Evolutionary conservation across 2,329 filamentous ascomycete species (phyloP), one percentile per base, ranked within the genome.

Genomic region (Penicillium sp.): DNA sequence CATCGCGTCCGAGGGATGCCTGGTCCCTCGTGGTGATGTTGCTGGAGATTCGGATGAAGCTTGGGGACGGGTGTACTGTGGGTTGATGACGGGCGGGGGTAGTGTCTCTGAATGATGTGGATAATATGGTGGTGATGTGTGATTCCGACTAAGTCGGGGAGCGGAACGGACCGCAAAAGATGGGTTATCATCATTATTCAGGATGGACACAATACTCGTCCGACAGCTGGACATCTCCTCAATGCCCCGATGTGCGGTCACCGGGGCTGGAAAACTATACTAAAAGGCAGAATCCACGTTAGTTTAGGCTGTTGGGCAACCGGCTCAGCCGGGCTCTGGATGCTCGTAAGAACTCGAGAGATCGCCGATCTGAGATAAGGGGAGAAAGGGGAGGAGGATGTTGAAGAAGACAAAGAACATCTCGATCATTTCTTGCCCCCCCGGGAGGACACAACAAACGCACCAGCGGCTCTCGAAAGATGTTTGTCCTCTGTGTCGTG

Each of bases 171-270:
- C 72, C 35, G 73, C 72, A 65, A 78, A 78, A 26, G 76, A 76
- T 43, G 76, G 76, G 56, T 76, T 73, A 59, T 78, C 75, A 67
- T 78, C 76, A 66, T 78, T 77, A 67, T 78, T 78, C 57, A 78
- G 60, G 61, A 78, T 78, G 31, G 76, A 78, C 56, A 76, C 69
- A 60, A 75, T 69, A 62, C 64, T 72, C 44, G 71, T 58, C 58
- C 61, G 69, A 60, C 69, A 66, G 55, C 64, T 63, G 37, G 69
- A 66, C 69, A 74, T 74, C 59, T 69, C 59, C 50, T 60, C 57
- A 32, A 45, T 16, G 46, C 56, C 57, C 45, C 54, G 52, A 61
- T 58, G 40, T 40, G 49, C 40, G 53, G 50, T 55, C 54, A 65
- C 56, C 52, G 60, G 49, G 54, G 48, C 55, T 56, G 60, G 58